These are phyloP conservation scores for Candida sp. DNA, from an alignment of 1,139 yeast genomes.

Conservation along the genomic window DNA sequence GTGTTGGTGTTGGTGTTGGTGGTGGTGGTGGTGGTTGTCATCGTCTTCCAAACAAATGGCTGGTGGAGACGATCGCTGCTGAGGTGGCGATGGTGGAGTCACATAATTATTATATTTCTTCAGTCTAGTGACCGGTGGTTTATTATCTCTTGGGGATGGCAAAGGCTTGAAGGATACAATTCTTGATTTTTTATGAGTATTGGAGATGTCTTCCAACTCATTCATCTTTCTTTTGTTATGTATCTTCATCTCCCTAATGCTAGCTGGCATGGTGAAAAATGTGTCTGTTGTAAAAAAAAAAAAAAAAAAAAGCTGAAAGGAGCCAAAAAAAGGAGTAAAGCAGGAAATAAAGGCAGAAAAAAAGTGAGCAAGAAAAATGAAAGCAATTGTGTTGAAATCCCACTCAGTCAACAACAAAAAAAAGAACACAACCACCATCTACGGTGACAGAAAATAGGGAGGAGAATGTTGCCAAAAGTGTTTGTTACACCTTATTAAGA, in stretches of 20 bases:
- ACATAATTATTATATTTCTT: neutral
- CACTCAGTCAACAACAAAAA: neutral
- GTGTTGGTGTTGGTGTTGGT: neutral
- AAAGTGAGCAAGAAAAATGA: neutral
- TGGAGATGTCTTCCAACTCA: conserved; percentile 41
- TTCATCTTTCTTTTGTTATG: conserved; percentile 31
- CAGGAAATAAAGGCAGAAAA: neutral
- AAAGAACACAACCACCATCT: neutral
- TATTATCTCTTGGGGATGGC: conserved; percentile 1
- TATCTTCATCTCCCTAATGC: conserved; percentile 25
- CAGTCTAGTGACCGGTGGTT: neutral
- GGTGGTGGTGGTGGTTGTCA: neutral
- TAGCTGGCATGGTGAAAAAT: conserved; percentile 27
- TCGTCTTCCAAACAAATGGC: conserved; percentile 15
- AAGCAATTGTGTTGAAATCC: neutral
- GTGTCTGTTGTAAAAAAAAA: conserved; percentile 6
- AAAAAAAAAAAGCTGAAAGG: neutral
- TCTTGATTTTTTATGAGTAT: conserved; percentile 16
- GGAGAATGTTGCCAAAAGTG: neutral
- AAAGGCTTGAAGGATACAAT: conserved; percentile 4
- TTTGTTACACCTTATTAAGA: neutral
- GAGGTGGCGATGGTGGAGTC: conserved; percentile 16
- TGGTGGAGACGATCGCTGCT: conserved; percentile 24
- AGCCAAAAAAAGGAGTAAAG: neutral
- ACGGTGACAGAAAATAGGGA: neutral